Percentiles rank a stretch among this genome's conserved stretches.
Evolutionary conservation across 2,329 filamentous ascomycete species (phyloP).

Genomic region (Catunica adiposa): DNA sequence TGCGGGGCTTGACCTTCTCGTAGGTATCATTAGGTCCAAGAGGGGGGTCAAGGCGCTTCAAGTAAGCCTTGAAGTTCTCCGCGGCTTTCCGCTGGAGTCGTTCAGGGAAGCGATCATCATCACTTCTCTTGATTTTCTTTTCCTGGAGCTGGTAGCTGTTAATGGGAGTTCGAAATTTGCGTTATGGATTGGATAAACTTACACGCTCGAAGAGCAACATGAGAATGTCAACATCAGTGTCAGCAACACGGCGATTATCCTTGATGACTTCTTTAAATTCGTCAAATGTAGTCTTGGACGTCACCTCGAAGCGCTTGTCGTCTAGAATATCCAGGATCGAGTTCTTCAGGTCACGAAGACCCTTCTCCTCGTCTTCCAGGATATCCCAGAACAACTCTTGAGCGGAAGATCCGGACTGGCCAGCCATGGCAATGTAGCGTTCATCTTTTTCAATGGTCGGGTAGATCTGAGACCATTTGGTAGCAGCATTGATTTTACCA

Average conservation of each 20-base stretch:
- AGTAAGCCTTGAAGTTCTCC: constrained; percentile 66
- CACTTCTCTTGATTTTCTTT: constrained; percentile 64
- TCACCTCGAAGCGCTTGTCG: constrained; percentile 84
- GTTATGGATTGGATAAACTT: constrained; percentile 19
- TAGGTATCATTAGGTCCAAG: constrained; percentile 65
- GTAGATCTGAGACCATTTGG: constrained; percentile 75
- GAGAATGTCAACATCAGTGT: constrained; percentile 66
- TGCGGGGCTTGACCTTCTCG: constrained; percentile 66
- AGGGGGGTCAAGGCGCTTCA: constrained; percentile 82
- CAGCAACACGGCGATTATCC: constrained; percentile 73
- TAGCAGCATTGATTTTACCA: constrained; percentile 74
- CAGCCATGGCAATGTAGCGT: constrained; percentile 69
- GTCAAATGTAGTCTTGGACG: constrained; percentile 68
- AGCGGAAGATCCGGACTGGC: constrained; percentile 68
- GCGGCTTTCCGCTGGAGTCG: constrained; percentile 71
- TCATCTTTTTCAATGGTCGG: constrained; percentile 62
- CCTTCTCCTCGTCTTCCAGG: constrained; percentile 81
- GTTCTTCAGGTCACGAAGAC: constrained; percentile 65
- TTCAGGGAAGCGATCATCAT: constrained; percentile 74
- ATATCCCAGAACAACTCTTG: constrained; percentile 93
- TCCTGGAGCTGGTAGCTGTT: constrained; percentile 48
- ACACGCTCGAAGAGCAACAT: constrained; percentile 70
- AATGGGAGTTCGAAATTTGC: neutral
- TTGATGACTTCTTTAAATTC: constrained; percentile 73
- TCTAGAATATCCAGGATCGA: constrained; percentile 77